Conservation (phyloP, 2,329 filamentous ascomycete genomes). For the Venturiaceae sp. region DNA sequence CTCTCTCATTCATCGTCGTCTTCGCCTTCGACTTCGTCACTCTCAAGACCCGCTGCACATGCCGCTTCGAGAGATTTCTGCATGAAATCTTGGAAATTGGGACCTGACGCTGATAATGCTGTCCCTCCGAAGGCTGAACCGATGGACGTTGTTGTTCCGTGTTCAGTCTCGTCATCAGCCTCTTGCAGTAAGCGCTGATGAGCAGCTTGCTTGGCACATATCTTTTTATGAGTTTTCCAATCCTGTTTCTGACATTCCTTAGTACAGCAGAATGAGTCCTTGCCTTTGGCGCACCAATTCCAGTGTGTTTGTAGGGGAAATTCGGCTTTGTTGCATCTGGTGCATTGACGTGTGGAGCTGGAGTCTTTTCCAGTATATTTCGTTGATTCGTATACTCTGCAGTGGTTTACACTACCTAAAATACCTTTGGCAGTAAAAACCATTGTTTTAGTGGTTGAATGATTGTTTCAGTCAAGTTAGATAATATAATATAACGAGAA, state of each 20-base stretch:
- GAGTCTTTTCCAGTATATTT: not conserved
- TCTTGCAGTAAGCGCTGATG: conserved; percentile 5
- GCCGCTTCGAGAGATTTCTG: not conserved
- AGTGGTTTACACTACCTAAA: too few relatives aligned
- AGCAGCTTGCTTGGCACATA: conserved; percentile 24
- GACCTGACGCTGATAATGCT: not conserved
- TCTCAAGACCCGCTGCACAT: not conserved
- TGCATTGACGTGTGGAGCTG: not conserved
- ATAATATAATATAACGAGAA: not conserved
- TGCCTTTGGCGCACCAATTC: conserved; percentile 37
- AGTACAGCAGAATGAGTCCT: conserved; percentile 39
- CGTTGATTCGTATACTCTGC: not conserved
- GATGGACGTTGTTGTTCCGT: too few relatives aligned
- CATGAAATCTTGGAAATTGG: not conserved
- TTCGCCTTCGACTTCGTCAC: not conserved
- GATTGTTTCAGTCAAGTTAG: not conserved
- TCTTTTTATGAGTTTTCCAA: conserved; percentile 41
- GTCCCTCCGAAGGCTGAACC: not conserved
- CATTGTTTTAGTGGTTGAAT: not conserved
- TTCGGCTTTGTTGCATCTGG: not conserved
- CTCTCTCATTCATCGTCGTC: not conserved
- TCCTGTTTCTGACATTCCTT: conserved; percentile 41
- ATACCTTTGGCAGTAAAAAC: not conserved
- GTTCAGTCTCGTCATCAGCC: not conserved
- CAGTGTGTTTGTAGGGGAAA: not conserved